These are phyloP conservation scores for Salisapilia sapeloensis DNA, from an alignment of 352 stramenopile genomes.

Conservation along the genomic window DNA sequence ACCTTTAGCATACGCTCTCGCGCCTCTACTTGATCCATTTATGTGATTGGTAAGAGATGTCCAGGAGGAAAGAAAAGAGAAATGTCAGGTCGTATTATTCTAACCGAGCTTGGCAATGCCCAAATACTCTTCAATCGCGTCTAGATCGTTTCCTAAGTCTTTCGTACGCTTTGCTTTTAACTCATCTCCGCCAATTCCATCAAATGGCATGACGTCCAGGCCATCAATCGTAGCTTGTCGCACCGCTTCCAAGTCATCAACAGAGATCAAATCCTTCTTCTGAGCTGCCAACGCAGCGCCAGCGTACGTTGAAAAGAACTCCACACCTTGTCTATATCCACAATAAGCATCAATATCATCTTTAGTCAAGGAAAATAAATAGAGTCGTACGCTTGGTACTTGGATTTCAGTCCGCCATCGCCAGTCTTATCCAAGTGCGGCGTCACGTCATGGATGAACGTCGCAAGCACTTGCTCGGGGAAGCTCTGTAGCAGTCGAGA, in stretches of 20 bases:
- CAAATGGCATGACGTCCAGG: conserved; percentile 24
- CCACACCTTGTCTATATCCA: conserved; percentile 33
- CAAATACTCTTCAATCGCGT: conserved; percentile 8
- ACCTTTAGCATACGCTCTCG: conserved; percentile 37
- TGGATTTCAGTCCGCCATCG: conserved; percentile 36
- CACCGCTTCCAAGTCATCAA: conserved; percentile 29
- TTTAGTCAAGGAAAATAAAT: not conserved
- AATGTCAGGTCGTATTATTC: too few relatives aligned
- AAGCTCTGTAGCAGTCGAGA: conserved; percentile 37
- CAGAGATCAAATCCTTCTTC: conserved; percentile 37
- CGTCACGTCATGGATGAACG: conserved; percentile 73
- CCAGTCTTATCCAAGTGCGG: conserved; percentile 29
- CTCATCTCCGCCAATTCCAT: conserved; percentile 13
- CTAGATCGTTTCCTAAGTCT: conserved; percentile 25
- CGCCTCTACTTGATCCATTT: conserved; percentile 21
- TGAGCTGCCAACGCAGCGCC: conserved; percentile 30
- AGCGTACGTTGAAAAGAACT: conserved; percentile 62
- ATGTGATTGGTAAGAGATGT: too few relatives aligned
- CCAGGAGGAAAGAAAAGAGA: too few relatives aligned
- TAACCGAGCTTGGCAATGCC: too few relatives aligned
- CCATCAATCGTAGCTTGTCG: conserved; percentile 18
- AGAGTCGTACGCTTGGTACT: conserved; percentile 33
- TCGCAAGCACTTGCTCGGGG: conserved; percentile 36
- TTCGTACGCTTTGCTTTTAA: conserved; percentile 15
- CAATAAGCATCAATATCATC: not conserved